Evolutionary conservation across 192 early-diverging fungal genomes (phyloP).

Genomic region (Backusella westeae): DNA sequence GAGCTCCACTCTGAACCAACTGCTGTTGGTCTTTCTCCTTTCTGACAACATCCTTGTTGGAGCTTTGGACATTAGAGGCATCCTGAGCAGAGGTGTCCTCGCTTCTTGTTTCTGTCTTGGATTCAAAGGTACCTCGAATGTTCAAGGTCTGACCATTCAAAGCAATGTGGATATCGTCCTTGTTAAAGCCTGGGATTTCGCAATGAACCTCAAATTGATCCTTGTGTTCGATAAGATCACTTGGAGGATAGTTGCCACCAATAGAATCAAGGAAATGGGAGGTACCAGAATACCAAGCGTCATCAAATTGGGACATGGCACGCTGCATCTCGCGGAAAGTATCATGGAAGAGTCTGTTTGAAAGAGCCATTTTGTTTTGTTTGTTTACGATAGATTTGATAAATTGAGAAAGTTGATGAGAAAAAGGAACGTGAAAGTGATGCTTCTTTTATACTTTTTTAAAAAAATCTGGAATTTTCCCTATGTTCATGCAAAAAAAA

Average conservation of each 20-base stretch:
- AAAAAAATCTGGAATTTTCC: background rate
- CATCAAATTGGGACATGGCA: conserved; percentile 30
- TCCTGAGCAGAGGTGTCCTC: background rate
- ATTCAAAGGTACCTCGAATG: conserved; percentile 23
- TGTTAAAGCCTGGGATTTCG: conserved; percentile 37
- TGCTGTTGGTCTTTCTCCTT: background rate
- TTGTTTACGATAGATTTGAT: background rate
- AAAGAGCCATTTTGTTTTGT: conserved; percentile 22
- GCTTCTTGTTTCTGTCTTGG: background rate
- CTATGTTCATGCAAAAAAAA: background rate
- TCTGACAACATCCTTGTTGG: background rate
- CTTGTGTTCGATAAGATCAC: conserved; percentile 33
- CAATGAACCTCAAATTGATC: conserved; percentile 32
- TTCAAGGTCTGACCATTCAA: conserved; percentile 31
- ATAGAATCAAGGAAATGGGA: conserved; percentile 9
- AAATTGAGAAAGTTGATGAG: background rate
- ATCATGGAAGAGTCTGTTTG: conserved; percentile 18
- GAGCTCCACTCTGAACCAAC: conserved; percentile 1
- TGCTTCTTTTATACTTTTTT: background rate
- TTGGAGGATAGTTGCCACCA: conserved; percentile 19
- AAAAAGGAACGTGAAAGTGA: background rate
- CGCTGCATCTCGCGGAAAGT: conserved; percentile 27
- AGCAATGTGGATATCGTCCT: conserved; percentile 35
- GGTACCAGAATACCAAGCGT: conserved; percentile 19
- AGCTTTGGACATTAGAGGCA: background rate